Base-by-base conservation (phyloP, 805 yeast genomes). In the Kodamaea lidongshanica region DNA sequence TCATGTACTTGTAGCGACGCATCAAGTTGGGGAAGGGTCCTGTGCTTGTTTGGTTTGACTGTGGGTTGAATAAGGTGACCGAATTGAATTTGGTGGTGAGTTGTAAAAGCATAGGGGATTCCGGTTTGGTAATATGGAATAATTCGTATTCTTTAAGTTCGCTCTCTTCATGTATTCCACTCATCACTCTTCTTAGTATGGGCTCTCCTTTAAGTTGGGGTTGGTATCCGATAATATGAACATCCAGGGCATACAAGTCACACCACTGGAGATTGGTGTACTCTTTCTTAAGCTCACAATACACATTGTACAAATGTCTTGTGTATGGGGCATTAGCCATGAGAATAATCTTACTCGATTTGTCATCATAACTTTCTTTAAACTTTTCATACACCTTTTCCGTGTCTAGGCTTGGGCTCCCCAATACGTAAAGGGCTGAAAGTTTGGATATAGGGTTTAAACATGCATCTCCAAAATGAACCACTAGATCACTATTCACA, bases 401-500 rank as follows among this genome's bases (percentile, higher is more conserved):
- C 2, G 64, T 9, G 34, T 82, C 72, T 14, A 83, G 39, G 7
- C 52, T 53, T 2, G 88, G 84, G 36, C 61, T 68, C 2, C 95
- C 95, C 52, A 88, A 77, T 0, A 85, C 79, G 48, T 85, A 89
- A 0, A 79, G 74, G 0, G 87, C 84, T 0, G 82, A 77, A n/a
- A 85, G 50, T 25, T 74, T 73, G 25, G 73, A 76, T 5, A 85
- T 77, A 0, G 87, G 81, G 43, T 81, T 87, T 48, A 92, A 56
- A 54, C 98, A 92, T 0, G 97, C 89, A 50, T 86, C 94, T 3
- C 98, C 98, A 55, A 88, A 85, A 56, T 92, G 98, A 2, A 88
- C 76, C 16, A 92, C 85, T 4, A 82, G 57, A 40, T 89, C 95
- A 5, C 92, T 87, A 5, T 62, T 50, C 10, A 89, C 94, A 54